These are phyloP conservation scores for Cercospora beticola DNA, from an alignment of 2,329 filamentous ascomycete genomes.

Conservation along the genomic window DNA sequence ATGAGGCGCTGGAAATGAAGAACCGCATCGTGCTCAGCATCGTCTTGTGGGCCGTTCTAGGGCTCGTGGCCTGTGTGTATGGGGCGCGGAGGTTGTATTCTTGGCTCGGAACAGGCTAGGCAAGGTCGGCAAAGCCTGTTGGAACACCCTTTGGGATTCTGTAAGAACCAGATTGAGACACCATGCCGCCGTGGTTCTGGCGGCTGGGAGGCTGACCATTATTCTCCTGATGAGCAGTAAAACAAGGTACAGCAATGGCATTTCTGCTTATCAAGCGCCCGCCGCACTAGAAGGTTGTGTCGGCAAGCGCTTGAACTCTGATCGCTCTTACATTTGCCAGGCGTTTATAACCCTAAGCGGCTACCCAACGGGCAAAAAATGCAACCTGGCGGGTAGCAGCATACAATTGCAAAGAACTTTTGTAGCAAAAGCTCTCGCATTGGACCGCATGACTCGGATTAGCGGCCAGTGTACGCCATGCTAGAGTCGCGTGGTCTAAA, in stretches of 20 bases:
- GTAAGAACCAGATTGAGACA: neutral
- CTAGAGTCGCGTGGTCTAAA: neutral
- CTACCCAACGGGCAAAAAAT: too few relatives aligned
- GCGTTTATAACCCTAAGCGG: neutral
- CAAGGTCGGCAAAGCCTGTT: neutral
- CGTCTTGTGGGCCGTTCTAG: slow-evolving; percentile 38
- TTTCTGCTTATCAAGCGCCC: neutral
- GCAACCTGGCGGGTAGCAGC: neutral
- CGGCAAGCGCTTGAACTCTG: neutral
- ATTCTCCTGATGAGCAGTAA: neutral
- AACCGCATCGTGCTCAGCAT: slow-evolving; percentile 55
- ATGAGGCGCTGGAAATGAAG: slow-evolving; percentile 63
- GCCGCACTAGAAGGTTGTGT: neutral
- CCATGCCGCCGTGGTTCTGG: neutral
- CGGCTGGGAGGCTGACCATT: neutral
- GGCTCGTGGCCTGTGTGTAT: slow-evolving; percentile 24
- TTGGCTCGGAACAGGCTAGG: slow-evolving; percentile 17
- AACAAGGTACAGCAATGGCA: neutral
- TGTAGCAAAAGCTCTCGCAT: neutral
- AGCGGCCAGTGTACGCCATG: neutral
- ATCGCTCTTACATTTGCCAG: neutral
- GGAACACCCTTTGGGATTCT: neutral
- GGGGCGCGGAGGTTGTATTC: slow-evolving; percentile 26
- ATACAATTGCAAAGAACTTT: neutral
- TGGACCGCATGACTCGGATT: neutral